phyloP scores from a whole-genome alignment of 2,329 filamentous ascomycete species.

The Aspergillus fumigatus region DNA sequence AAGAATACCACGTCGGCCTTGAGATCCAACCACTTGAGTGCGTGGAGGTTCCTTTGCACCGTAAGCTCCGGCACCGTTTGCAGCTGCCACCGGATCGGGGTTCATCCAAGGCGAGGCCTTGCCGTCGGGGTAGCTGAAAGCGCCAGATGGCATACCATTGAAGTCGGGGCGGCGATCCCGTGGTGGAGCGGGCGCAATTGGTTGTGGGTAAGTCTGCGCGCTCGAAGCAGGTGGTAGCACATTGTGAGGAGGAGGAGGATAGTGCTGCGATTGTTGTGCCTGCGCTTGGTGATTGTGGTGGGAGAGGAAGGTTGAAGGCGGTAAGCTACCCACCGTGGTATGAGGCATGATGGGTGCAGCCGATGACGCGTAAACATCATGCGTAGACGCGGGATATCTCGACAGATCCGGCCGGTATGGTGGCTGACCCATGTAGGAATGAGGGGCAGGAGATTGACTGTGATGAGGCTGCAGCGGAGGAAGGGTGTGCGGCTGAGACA shows the following conservation, averaged over 20 bases:
- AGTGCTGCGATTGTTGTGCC: slow-evolving; percentile 36
- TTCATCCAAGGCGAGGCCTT: slow-evolving; percentile 50
- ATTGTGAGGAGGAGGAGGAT: slow-evolving; percentile 36
- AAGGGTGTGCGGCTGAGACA: slow-evolving; percentile 42
- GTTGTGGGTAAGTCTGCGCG: slow-evolving; percentile 66
- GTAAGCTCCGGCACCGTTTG: slow-evolving; percentile 35
- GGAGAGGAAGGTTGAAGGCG: slow-evolving; percentile 40
- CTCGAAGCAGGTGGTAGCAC: slow-evolving; percentile 66
- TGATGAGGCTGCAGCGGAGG: slow-evolving; percentile 45
- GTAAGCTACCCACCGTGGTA: slow-evolving; percentile 38
- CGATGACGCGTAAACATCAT: slow-evolving; percentile 41
- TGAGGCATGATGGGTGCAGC: slow-evolving; percentile 41
- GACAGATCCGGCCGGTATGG: slow-evolving; percentile 40
- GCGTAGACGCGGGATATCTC: slow-evolving; percentile 39
- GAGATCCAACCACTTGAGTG: slow-evolving; percentile 90
- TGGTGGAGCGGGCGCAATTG: slow-evolving; percentile 67
- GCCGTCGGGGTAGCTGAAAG: slow-evolving; percentile 55
- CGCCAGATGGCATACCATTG: slow-evolving; percentile 67
- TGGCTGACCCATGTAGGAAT: slow-evolving; percentile 39
- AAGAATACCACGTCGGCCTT: slow-evolving; percentile 85
- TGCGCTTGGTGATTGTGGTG: slow-evolving; percentile 37
- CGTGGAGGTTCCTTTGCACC: slow-evolving; percentile 41
- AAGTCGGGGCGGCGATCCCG: slow-evolving; percentile 48
- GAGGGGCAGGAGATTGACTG: slow-evolving; percentile 40
- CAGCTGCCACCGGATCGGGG: slow-evolving; percentile 36